A percentile compares a stretch with the other conserved stretches of the same genome.
These are phyloP conservation scores for Rachicladosporium sp. DNA, from an alignment of 2,329 filamentous ascomycete species.

Conservation along the genomic window DNA sequence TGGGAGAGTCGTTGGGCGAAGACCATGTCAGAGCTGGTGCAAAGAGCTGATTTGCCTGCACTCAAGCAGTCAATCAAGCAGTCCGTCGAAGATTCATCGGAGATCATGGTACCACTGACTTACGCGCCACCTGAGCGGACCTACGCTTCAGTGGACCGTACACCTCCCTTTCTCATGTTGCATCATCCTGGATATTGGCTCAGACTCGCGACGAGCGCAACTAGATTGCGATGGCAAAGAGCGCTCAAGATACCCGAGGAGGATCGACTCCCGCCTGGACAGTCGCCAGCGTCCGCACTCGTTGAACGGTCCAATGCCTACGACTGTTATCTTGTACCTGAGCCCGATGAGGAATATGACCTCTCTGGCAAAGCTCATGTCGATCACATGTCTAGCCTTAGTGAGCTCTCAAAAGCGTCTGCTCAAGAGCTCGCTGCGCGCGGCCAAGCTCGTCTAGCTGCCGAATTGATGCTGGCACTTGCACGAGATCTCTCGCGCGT, in stretches of 20 bases:
- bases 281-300: conserved; percentile 43
- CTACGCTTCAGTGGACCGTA: conserved; percentile 34
- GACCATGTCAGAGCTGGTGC: conserved; percentile 48
- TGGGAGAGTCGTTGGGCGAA: conserved; percentile 74
- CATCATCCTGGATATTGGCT: conserved; percentile 54
- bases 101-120: no score
- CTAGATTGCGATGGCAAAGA: conserved; percentile 36
- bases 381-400: conserved; percentile 41
- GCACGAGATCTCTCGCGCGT: conserved; percentile 43
- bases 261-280: conserved; percentile 42
- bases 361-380: conserved; percentile 31
- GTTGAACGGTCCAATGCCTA: conserved; percentile 42
- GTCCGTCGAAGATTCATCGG: conserved; percentile 11
- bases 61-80: conserved; percentile 17
- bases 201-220: conserved; percentile 40
- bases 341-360: conserved; percentile 44
- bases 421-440: conserved; percentile 37
- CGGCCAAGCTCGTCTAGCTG: conserved; percentile 41
- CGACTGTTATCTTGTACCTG: conserved; percentile 48
- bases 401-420: conserved; percentile 36
- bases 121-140: conserved; percentile 41
- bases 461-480: conserved; percentile 42
- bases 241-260: conserved; percentile 47
- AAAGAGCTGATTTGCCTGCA: conserved; percentile 38
- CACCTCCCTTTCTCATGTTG: conserved; percentile 46